These are phyloP conservation scores for Agrocybe pediades DNA, from an alignment of 768 basidiomycete genomes.

Conservation along the genomic window DNA sequence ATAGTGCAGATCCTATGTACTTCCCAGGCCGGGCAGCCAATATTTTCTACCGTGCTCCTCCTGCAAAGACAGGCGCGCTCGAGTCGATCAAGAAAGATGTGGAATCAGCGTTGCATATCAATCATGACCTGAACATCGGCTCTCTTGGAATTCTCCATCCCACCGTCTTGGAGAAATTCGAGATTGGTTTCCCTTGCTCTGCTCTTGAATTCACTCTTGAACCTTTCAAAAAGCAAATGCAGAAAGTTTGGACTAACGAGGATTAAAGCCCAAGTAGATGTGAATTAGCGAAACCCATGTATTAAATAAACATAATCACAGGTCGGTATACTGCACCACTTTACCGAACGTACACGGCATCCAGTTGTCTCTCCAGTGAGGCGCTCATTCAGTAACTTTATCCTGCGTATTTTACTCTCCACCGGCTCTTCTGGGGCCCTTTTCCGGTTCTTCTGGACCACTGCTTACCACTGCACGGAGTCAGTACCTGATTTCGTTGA, in stretches of 20 bases:
- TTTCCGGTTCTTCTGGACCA: slow-evolving; percentile 40
- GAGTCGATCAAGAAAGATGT: slow-evolving; percentile 43
- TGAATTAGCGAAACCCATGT: slow-evolving; percentile 16
- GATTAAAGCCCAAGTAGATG: slow-evolving; percentile 30
- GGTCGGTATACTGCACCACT: slow-evolving; percentile 3
- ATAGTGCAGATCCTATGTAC: slow-evolving; percentile 77
- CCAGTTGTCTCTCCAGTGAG: not conserved
- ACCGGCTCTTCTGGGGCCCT: slow-evolving; percentile 27
- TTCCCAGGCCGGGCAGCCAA: slow-evolving; percentile 95
- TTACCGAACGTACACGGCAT: not conserved
- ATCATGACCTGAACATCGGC: slow-evolving; percentile 76
- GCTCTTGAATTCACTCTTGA: slow-evolving; percentile 93
- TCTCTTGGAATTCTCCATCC: slow-evolving; percentile 95
- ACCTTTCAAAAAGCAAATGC: slow-evolving; percentile 83
- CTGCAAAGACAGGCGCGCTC: slow-evolving; percentile 32
- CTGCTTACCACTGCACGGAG: slow-evolving; percentile 31
- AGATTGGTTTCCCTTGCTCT: slow-evolving; percentile 93
- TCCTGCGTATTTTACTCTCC: not conserved
- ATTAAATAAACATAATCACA: slow-evolving; percentile 21
- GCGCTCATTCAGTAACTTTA: not conserved
- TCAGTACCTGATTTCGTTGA: not conserved
- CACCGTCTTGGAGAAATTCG: slow-evolving; percentile 87
- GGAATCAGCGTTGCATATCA: slow-evolving; percentile 41
- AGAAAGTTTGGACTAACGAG: slow-evolving; percentile 57
- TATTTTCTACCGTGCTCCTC: slow-evolving; percentile 78